Conservation (phyloP, 345 rosid species). For the Salix exigua region DNA sequence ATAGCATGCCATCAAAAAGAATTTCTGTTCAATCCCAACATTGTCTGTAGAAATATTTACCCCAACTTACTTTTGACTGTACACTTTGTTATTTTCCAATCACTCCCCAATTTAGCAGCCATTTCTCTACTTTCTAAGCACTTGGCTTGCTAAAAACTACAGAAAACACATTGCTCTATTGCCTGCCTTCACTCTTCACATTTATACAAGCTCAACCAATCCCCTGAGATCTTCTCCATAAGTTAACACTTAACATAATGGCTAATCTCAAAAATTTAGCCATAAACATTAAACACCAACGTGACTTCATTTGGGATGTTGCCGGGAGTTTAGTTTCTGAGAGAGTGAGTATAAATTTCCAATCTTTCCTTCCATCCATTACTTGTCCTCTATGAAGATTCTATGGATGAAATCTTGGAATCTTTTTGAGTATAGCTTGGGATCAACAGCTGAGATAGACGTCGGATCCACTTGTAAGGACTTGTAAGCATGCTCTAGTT, state of each 20-base stretch:
- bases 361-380: neutral
- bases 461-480: constrained; percentile 35
- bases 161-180: neutral
- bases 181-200: neutral
- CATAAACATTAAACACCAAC: neutral
- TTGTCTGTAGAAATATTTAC: neutral
- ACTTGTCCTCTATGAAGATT: constrained; percentile 22
- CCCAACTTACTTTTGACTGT: constrained; percentile 5
- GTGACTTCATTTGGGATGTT: too few relatives aligned
- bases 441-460: constrained; percentile 36
- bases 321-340: neutral
- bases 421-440: neutral
- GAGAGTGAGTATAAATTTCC: neutral
- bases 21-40: neutral
- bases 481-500: constrained; percentile 39
- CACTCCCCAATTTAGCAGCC: neutral
- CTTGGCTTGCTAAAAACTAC: neutral
- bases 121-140: constrained; percentile 5
- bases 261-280: neutral
- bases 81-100: constrained; percentile 6
- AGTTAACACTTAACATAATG: neutral
- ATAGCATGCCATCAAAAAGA: neutral
- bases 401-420: neutral
- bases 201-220: neutral
- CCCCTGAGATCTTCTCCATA: neutral